A percentile compares a stretch with the other conserved stretches of the same genome.
Evolutionary conservation across 2,329 filamentous ascomycete genomes (phyloP).

Genomic region (Monilinia laxa): DNA sequence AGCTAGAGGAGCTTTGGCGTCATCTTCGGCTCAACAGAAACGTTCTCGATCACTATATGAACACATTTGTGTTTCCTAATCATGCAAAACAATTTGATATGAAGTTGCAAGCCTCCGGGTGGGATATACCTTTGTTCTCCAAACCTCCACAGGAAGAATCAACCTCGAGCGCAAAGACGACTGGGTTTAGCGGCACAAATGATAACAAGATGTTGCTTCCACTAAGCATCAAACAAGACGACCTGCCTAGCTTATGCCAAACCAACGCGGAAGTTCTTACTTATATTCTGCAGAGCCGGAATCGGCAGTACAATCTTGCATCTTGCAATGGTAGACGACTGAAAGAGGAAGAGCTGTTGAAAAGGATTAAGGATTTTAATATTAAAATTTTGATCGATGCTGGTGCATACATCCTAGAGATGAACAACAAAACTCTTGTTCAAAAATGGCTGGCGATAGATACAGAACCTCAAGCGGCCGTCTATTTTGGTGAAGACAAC

Average conservation of each 20-base stretch:
- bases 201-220: conserved; percentile 62
- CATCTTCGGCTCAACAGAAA: conserved; percentile 50
- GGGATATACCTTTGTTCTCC: conserved; percentile 58
- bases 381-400: conserved; percentile 63
- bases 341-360: conserved; percentile 49
- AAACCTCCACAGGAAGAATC: conserved; percentile 43
- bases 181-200: conserved; percentile 72
- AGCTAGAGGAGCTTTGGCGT: conserved; percentile 52
- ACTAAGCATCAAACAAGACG: conserved; percentile 59
- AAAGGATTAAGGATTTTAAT: conserved; percentile 38
- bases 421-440: conserved; percentile 45
- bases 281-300: conserved; percentile 55
- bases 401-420: conserved; percentile 63
- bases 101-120: conserved; percentile 65
- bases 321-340: conserved; percentile 48
- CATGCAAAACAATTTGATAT: conserved; percentile 63
- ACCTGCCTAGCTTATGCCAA: conserved; percentile 55
- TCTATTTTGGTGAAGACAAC: conserved; percentile 30
- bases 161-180: conserved; percentile 49
- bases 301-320: conserved; percentile 48
- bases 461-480: conserved; percentile 24
- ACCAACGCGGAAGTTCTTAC: conserved; percentile 64
- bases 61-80: conserved; percentile 62
- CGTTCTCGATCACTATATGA: conserved; percentile 60
- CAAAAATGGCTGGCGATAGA: conserved; percentile 32